Evolutionary conservation across 129 eudicot species (phyloP).

Genomic region (Flaveria trinervia): DNA sequence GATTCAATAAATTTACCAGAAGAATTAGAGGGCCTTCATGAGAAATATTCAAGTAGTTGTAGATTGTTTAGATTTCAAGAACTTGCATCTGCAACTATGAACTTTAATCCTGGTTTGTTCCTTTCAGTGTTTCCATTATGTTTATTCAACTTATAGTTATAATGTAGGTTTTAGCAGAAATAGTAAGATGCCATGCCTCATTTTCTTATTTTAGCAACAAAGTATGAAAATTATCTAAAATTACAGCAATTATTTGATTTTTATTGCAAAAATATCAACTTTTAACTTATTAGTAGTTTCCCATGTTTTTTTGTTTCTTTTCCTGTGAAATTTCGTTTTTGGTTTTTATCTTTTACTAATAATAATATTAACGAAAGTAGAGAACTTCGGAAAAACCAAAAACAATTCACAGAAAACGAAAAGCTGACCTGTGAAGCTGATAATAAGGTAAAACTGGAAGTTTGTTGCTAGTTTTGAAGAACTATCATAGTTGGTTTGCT

Average conservation of each 20-base stretch:
- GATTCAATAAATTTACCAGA: slow-evolving; percentile 44
- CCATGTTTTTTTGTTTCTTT: neutral
- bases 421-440: neutral
- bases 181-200: neutral
- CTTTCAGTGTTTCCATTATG: neutral
- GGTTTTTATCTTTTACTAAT: neutral
- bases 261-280: neutral
- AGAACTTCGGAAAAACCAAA: neutral
- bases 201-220: neutral
- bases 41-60: slow-evolving; percentile 72
- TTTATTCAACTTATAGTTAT: neutral
- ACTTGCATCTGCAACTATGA: slow-evolving; percentile 66
- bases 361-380: neutral
- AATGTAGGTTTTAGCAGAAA: neutral
- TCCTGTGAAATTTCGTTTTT: neutral
- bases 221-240: neutral
- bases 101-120: slow-evolving; percentile 72
- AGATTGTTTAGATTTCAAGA: slow-evolving; percentile 70
- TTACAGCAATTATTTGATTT: neutral
- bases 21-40: slow-evolving; percentile 76
- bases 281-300: neutral
- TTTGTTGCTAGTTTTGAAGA: neutral
- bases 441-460: neutral
- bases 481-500: neutral
- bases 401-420: neutral